Evolutionary conservation across 2,329 filamentous ascomycete genomes (phyloP).

Genomic region (Cladophialophora bantiana): DNA sequence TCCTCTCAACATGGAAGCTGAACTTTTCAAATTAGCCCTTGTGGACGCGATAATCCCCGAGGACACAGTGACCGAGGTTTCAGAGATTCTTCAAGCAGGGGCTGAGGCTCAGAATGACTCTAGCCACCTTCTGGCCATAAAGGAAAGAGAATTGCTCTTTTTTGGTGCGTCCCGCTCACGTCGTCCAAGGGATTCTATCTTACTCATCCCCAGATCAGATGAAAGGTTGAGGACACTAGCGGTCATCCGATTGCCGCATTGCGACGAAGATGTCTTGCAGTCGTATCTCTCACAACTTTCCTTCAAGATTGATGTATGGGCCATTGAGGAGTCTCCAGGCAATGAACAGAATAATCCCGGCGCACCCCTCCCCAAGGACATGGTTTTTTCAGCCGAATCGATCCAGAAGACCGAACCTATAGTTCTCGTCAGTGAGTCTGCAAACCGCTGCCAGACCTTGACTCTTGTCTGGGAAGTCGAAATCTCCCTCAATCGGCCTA

Average conservation of each 20-base stretch:
- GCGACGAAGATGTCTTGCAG: constrained; percentile 57
- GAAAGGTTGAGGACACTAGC: constrained; percentile 61
- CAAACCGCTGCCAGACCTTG: constrained; percentile 50
- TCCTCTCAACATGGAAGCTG: constrained; percentile 43
- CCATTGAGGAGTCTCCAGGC: constrained; percentile 44
- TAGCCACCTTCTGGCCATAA: constrained; percentile 54
- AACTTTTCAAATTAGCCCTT: constrained; percentile 52
- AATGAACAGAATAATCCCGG: constrained; percentile 45
- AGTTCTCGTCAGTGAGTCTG: constrained; percentile 53
- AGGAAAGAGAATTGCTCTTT: constrained; percentile 60
- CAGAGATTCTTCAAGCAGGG: constrained; percentile 35
- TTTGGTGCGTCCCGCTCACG: constrained; percentile 29
- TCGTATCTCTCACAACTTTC: constrained; percentile 58
- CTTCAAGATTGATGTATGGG: constrained; percentile 59
- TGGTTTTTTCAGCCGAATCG: constrained; percentile 53
- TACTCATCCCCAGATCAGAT: constrained; percentile 62
- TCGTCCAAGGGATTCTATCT: constrained; percentile 44
- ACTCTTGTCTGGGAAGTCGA: constrained; percentile 53
- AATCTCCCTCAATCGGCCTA: constrained; percentile 53
- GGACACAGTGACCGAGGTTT: constrained; percentile 41
- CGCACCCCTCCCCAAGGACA: constrained; percentile 45
- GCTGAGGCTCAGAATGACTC: constrained; percentile 52
- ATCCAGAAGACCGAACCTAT: constrained; percentile 52
- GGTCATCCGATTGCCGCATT: constrained; percentile 59
- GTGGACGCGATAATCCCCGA: constrained; percentile 55